Evolutionary conservation across 352 stramenopile genomes (phyloP).

Genomic region (Phytophthora rubi): DNA sequence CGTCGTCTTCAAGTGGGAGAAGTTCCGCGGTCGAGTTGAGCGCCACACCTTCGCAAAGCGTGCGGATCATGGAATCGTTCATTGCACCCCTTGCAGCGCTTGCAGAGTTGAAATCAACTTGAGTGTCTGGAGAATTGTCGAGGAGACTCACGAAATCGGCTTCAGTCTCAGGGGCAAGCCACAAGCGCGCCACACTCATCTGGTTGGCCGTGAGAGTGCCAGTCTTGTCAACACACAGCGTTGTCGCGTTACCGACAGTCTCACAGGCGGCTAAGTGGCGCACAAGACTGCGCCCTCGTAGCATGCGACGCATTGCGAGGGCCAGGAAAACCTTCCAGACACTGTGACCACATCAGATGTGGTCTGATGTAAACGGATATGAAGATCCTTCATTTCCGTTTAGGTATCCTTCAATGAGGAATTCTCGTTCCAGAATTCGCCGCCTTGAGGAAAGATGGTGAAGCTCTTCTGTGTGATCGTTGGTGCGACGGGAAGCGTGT

Average conservation of each 20-base stretch:
- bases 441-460: no score
- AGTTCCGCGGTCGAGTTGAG: constrained; percentile 89
- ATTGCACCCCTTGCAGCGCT: constrained; percentile 2
- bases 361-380: no score
- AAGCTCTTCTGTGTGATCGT: no score
- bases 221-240: constrained; percentile 97
- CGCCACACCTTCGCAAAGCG: constrained; percentile 77
- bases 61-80: constrained; percentile 22
- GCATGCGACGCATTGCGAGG: constrained; percentile 95
- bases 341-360: no score
- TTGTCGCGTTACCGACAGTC: constrained; percentile 97
- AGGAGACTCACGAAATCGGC: constrained; percentile 16
- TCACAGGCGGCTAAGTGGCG: constrained; percentile 96
- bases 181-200: constrained; percentile 93
- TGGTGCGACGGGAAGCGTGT: no score
- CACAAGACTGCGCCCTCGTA: constrained; percentile 96
- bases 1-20: constrained; percentile 36
- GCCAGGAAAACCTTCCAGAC: constrained; percentile 41
- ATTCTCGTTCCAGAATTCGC: no score
- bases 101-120: constrained; percentile 23
- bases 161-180: constrained; percentile 39
- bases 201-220: constrained; percentile 96
- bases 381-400: no score
- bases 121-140: background rate
- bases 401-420: no score